Evolutionary conservation across 768 basidiomycete species (phyloP), one percentile per base, ranked within the genome.

Genomic region (Flagelloscypha sp.): DNA sequence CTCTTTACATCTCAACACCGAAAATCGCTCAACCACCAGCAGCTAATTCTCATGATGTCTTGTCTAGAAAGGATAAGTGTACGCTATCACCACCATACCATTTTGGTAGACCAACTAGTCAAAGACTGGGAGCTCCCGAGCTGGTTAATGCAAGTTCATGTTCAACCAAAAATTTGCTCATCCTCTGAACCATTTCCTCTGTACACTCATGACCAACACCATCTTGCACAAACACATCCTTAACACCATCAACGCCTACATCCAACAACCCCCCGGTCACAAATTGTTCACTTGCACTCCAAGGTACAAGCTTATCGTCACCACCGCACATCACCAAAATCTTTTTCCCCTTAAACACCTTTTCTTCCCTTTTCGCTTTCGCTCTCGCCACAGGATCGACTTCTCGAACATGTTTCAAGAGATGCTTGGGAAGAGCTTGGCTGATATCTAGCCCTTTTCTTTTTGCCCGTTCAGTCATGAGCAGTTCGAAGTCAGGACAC

Each of bases 321-420:
- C 46, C 70, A 0, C 86, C 87, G 1, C 77, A 76, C 3, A 92
- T 54, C 3, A 83, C 76, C 5, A 92, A 65, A 10, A 92, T 66
- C 48, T 75, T 74, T 62, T 87, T 88, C 1, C 75, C 79, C 4
- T 65, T 39, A 53, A 84, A 88, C n/a, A n/a, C n/a, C n/a, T n/a
- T n/a, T n/a, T n/a, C n/a, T n/a, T n/a, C n/a, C n/a, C n/a, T n/a
- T n/a, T n/a, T n/a, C 1, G 79, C 74, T 43, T 81, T 81, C 7
- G 53, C 34, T 2, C 5, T 45, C 2, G 34, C 41, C 3, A 55
- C 64, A 1, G 78, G 73, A 43, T 77, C 73, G 18, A 60, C 43
- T 11, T 45, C 48, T 24, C 55, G 42, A n/a, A 86, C 61, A 27
- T 75, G 54, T 12, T 55, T 55, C 20, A 66, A 55, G 24, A 84